Evolutionary conservation across 768 basidiomycete genomes (phyloP), one percentile per base, ranked within the genome.

Genomic region (Rhodosporidiobolus odoratus): DNA sequence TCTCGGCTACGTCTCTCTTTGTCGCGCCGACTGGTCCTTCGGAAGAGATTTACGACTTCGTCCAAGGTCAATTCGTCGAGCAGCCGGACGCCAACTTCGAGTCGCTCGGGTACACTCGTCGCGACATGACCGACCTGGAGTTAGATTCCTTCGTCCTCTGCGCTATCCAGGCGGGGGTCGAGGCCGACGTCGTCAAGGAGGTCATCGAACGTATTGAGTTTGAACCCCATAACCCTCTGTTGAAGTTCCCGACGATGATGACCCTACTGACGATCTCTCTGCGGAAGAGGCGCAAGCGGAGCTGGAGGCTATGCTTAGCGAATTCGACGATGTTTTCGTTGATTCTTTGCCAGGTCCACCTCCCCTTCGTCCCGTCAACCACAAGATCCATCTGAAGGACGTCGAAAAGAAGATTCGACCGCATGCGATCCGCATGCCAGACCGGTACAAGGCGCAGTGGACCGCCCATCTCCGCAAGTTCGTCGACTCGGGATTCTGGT

Each of bases 151-250:
- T 68, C 32, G 30, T 38, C 13, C 1, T 58, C 6, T 58, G 57
- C 30, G 56, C 54, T 1, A 32, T 66, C 21, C 12, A 13, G 13
- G 45, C 56, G 3, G 45, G 45, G 19, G 61, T 58, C 34, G 3
- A 2, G 27, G n/a, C n/a, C n/a, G n/a, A n/a, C n/a, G n/a, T n/a
- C n/a, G 61, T 58, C 34, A 2, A 2, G 27, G 21, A 30, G 8
- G 12, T 38, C 19, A 47, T 58, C 21, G 61, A 62, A 21, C n/a
- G 8, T 30, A 37, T 68, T 30, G 61, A 41, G 23, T 34, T 23
- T 30, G 67, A 68, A 54, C 53, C 60, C 30, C 61, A 41, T 30
- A 68, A 68, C 25, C 45, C 56, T 50, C 61, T 68, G 9, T 62
- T 30, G 47, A 68, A 32, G 19, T 57, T 21, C 17, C 38, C 7